Conservation (phyloP, 148 eudicot genomes). For the Polygonum maritimum region DNA sequence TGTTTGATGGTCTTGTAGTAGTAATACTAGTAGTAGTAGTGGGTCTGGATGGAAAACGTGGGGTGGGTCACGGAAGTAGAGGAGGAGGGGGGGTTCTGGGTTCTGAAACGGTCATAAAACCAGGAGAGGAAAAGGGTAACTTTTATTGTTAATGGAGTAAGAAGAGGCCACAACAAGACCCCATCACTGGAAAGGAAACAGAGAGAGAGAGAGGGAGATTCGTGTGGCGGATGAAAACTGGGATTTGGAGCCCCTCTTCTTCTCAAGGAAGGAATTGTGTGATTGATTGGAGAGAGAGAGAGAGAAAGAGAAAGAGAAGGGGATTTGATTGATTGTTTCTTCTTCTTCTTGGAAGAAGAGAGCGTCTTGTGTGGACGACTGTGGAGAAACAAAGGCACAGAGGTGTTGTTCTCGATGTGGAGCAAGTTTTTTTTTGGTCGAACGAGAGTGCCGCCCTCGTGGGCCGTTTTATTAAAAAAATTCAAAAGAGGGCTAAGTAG, state of each 20-base stretch:
- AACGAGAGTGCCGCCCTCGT: too few species aligned
- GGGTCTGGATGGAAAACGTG: background rate
- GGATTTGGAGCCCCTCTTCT: background rate
- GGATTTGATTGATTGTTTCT: background rate
- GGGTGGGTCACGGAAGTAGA: background rate
- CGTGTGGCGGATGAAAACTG: background rate
- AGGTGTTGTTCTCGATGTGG: too few species aligned
- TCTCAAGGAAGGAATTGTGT: background rate
- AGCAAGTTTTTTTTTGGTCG: too few species aligned
- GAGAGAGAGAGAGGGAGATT: background rate
- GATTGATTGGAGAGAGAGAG: slow-evolving; percentile 3
- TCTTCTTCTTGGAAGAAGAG: too few species aligned
- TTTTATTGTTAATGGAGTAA: background rate
- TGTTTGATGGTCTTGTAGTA: too few species aligned
- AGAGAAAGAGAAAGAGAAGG: background rate
- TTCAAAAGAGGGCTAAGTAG: too few species aligned
- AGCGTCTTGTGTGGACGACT: too few species aligned
- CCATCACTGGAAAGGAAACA: background rate
- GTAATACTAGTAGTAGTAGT: background rate
- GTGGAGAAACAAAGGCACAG: background rate
- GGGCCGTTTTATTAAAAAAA: too few species aligned
- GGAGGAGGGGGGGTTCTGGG: too few species aligned
- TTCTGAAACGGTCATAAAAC: slow-evolving; percentile 2
- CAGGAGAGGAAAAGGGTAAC: background rate
- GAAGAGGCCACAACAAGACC: background rate